Evolutionary conservation across 1,284 basidiomycete species (phyloP).

Genomic region (Puccinia triticina): DNA sequence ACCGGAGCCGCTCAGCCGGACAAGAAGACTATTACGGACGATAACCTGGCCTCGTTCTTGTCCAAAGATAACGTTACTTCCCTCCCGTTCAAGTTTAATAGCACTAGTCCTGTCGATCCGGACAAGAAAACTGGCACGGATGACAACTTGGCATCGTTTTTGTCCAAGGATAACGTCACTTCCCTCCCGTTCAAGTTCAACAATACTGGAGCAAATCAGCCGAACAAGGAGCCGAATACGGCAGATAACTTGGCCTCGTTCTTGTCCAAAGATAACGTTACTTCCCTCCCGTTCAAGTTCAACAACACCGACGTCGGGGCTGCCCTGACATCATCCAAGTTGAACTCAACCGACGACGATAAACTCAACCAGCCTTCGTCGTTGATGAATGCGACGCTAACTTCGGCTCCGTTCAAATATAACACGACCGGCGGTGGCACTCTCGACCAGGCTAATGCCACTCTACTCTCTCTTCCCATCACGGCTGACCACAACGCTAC

Average conservation of each 20-base stretch:
- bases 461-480: not conserved
- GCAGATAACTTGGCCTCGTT: not conserved
- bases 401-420: slow-evolving; percentile 6
- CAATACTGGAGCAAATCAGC: not conserved
- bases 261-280: not conserved
- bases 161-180: not conserved
- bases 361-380: not conserved
- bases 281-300: not conserved
- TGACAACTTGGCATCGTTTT: not conserved
- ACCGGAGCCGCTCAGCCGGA: no score
- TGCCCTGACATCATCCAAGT: not conserved
- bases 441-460: not conserved
- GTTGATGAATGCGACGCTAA: slow-evolving; percentile 13
- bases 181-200: not conserved
- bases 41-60: not conserved
- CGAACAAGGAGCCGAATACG: not conserved
- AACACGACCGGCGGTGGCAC: not conserved
- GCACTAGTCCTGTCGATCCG: not conserved
- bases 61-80: not conserved
- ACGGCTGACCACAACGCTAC: not conserved
- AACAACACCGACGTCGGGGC: not conserved
- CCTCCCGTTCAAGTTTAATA: not conserved
- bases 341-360: not conserved
- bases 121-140: not conserved
- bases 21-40: not conserved